Evolutionary conservation across 768 basidiomycete genomes (phyloP).

Genomic region (Rhodotorula babjevae): DNA sequence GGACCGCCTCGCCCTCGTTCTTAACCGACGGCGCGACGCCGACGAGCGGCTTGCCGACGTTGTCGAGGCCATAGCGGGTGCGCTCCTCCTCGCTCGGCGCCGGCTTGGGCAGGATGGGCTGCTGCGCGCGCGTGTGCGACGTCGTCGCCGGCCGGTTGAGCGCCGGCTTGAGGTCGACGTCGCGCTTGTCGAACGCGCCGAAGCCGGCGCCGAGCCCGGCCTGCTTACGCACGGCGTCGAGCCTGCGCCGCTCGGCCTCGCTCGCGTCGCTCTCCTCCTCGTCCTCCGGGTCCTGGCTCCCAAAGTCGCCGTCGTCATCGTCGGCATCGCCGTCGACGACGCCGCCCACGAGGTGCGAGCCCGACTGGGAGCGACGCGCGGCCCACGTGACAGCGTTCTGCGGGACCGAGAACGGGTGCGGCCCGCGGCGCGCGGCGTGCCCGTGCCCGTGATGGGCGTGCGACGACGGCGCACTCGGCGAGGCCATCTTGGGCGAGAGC

Average conservation of each 20-base stretch:
- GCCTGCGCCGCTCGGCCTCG: neutral
- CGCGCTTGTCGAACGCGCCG: conserved; percentile 12
- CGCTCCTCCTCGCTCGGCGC: conserved; percentile 15
- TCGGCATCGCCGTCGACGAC: conserved; percentile 26
- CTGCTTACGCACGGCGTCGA: neutral
- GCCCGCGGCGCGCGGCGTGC: neutral
- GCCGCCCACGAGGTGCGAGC: conserved; percentile 5
- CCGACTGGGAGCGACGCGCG: conserved; percentile 5
- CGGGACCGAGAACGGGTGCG: conserved; percentile 36
- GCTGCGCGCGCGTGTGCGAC: too few species aligned
- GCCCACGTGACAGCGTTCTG: conserved; percentile 37
- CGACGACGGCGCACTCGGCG: neutral
- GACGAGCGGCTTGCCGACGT: neutral
- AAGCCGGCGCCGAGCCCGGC: conserved; percentile 13
- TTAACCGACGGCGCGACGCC: neutral
- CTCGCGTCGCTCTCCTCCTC: neutral
- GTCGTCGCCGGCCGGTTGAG: neutral
- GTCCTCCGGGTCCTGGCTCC: neutral
- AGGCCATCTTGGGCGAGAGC: neutral
- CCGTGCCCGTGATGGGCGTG: neutral
- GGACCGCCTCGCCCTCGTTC: neutral
- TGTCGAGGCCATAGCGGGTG: conserved; percentile 8
- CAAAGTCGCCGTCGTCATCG: conserved; percentile 29
- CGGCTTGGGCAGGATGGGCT: too few species aligned
- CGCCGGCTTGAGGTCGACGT: conserved; percentile 11